A percentile compares a stretch with the other conserved stretches of the same genome.
phyloP scores from a whole-genome alignment of 345 rosid species.

The Melaleuca alternifolia region DNA sequence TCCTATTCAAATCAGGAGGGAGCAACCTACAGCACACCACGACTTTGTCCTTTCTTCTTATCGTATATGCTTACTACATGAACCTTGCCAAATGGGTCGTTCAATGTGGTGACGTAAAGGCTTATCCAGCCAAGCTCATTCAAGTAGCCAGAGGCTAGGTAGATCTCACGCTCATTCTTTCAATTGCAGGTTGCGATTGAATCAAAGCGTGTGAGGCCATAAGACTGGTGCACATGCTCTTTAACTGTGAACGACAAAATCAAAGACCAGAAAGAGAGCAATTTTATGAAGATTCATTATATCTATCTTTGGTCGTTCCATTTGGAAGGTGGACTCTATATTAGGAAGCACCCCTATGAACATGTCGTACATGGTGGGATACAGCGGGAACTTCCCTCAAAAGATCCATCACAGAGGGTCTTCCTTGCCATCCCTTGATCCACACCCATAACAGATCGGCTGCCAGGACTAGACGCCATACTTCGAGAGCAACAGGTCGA shows the following conservation, averaged over 20 bases:
- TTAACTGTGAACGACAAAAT: not conserved
- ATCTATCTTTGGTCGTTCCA: not conserved
- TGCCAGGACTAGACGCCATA: conserved; percentile 44
- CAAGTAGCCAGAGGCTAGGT: conserved; percentile 38
- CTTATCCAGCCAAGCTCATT: conserved; percentile 15
- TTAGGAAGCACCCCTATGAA: conserved; percentile 67
- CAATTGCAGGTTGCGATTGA: not conserved
- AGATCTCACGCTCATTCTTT: not conserved
- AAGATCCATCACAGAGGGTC: conserved; percentile 76
- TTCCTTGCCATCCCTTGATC: conserved; percentile 41
- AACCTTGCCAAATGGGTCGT: not conserved
- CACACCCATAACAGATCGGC: conserved; percentile 20
- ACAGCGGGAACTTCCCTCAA: conserved; percentile 45
- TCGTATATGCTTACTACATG: conserved; percentile 36
- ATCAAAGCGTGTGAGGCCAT: not conserved
- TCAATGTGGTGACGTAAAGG: conserved; percentile 21
- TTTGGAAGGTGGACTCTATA: conserved; percentile 58
- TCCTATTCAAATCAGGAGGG: conserved; percentile 36
- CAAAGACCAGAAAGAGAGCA: not conserved
- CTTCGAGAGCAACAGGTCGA: conserved; percentile 21
- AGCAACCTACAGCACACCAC: conserved; percentile 51
- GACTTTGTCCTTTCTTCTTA: conserved; percentile 29
- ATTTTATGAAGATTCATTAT: not conserved
- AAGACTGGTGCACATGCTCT: not conserved
- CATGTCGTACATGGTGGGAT: conserved; percentile 89